phyloP scores from a whole-genome alignment of 805 yeast species.

The Monosporozyma yasuniensis region DNA sequence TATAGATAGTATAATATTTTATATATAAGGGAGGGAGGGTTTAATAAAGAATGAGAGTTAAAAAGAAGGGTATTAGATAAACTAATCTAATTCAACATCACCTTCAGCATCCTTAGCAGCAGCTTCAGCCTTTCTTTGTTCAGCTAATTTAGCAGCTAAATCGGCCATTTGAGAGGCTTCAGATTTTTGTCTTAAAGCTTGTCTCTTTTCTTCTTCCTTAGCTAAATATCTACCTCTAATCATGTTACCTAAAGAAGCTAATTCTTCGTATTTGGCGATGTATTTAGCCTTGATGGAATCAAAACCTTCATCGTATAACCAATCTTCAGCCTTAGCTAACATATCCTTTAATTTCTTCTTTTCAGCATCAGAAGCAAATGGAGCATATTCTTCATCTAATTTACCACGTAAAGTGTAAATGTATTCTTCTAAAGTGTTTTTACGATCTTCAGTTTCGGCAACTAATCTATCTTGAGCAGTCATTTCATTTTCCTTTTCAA shows the following conservation, averaged over 20 bases:
- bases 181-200: slow-evolving; percentile 74
- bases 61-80: not conserved
- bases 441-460: slow-evolving; percentile 97
- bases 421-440: slow-evolving; percentile 97
- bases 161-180: slow-evolving; percentile 80
- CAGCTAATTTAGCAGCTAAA: slow-evolving; percentile 76
- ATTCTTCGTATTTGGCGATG: slow-evolving; percentile 96
- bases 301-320: slow-evolving; percentile 97
- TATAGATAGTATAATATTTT: not conserved
- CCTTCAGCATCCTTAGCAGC: slow-evolving; percentile 28
- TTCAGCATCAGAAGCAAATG: slow-evolving; percentile 85
- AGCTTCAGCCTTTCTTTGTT: slow-evolving; percentile 54
- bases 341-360: slow-evolving; percentile 65
- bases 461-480: slow-evolving; percentile 89
- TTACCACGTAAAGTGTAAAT: slow-evolving; percentile 96
- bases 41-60: not conserved
- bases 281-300: slow-evolving; percentile 94
- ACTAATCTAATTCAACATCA: slow-evolving; percentile 32
- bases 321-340: slow-evolving; percentile 85
- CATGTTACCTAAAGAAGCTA: slow-evolving; percentile 88
- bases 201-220: slow-evolving; percentile 91
- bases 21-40: not conserved
- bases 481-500: slow-evolving; percentile 81
- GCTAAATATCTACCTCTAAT: slow-evolving; percentile 92
- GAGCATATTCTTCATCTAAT: slow-evolving; percentile 82